Percentiles rank a stretch among this genome's conserved stretches.
These are phyloP conservation scores for Coprinopsis cinerea DNA, from an alignment of 768 basidiomycete genomes.

Conservation along the genomic window DNA sequence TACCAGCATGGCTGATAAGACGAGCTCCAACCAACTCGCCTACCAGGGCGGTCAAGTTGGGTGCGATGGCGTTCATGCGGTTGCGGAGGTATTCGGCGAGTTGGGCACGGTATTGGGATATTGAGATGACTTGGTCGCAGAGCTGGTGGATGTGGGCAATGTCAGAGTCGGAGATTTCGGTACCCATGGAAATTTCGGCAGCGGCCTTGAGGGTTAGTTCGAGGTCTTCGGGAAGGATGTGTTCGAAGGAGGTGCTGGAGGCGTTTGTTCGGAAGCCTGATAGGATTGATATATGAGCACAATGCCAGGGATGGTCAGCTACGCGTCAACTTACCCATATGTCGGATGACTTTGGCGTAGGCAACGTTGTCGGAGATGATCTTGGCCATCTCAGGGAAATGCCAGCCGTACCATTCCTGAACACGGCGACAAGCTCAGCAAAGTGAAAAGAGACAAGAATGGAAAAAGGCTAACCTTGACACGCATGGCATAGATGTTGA, in stretches of 20 bases:
- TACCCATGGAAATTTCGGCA: slow-evolving; percentile 98
- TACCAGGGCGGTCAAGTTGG: slow-evolving; percentile 88
- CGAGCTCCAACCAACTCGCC: slow-evolving; percentile 92
- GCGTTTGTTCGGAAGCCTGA: slow-evolving; percentile 94
- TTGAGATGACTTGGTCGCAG: slow-evolving; percentile 97
- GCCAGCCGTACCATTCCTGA: slow-evolving; percentile 99
- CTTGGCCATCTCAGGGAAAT: slow-evolving; percentile 99
- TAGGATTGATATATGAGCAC: neutral
- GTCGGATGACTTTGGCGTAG: slow-evolving; percentile 89
- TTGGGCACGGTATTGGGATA: slow-evolving; percentile 90
- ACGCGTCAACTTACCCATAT: slow-evolving; percentile 62
- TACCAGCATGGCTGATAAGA: slow-evolving; percentile 93
- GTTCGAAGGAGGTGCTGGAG: slow-evolving; percentile 74
- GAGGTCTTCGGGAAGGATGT: slow-evolving; percentile 94
- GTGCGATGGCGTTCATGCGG: slow-evolving; percentile 97
- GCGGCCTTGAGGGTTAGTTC: slow-evolving; percentile 93
- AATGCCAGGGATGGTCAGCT: neutral
- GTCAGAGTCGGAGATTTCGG: slow-evolving; percentile 96
- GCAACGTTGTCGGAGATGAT: slow-evolving; percentile 97
- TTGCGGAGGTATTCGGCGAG: slow-evolving; percentile 95
- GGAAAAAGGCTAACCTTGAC: slow-evolving; percentile 65
- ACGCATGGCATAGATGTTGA: slow-evolving; percentile 99
- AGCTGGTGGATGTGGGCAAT: slow-evolving; percentile 95
- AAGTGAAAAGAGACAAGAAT: slow-evolving; percentile 1
- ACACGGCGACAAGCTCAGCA: neutral